A percentile compares a stretch with the other conserved stretches of the same genome.
phyloP scores from a whole-genome alignment of 805 yeast genomes.

The Ogataea paradorogensis region DNA sequence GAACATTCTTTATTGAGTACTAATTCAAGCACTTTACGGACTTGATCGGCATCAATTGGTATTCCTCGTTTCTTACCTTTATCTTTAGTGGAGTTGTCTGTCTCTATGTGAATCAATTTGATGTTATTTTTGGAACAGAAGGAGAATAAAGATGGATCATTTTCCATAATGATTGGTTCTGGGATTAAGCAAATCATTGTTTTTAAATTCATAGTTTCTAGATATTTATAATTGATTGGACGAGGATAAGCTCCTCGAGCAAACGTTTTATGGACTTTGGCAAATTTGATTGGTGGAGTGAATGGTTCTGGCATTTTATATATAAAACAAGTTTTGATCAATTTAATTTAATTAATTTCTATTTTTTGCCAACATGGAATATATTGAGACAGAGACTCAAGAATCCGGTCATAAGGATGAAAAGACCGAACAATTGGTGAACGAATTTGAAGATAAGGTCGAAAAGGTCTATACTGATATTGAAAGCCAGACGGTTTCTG shows the following conservation, averaged over 20 bases:
- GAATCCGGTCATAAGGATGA: slow-evolving; percentile 32
- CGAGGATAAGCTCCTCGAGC: slow-evolving; percentile 89
- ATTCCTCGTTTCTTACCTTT: slow-evolving; percentile 82
- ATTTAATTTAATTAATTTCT: not conserved
- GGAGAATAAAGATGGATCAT: slow-evolving; percentile 47
- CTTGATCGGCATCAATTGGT: slow-evolving; percentile 68
- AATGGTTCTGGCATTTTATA: slow-evolving; percentile 20
- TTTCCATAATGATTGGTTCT: slow-evolving; percentile 54
- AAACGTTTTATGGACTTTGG: slow-evolving; percentile 62
- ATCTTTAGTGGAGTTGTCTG: slow-evolving; percentile 56
- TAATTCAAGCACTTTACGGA: slow-evolving; percentile 56
- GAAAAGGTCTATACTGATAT: slow-evolving; percentile 41
- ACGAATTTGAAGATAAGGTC: slow-evolving; percentile 45
- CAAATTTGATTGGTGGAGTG: slow-evolving; percentile 79
- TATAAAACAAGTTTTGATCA: not conserved
- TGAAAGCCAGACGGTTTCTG: slow-evolving; percentile 38
- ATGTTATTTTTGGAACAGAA: slow-evolving; percentile 59
- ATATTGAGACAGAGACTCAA: slow-evolving; percentile 27
- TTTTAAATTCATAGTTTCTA: slow-evolving; percentile 60
- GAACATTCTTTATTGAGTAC: slow-evolving; percentile 56
- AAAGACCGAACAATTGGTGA: slow-evolving; percentile 56
- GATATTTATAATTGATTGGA: slow-evolving; percentile 64
- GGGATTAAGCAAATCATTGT: slow-evolving; percentile 82
- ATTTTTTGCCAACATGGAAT: slow-evolving; percentile 26
- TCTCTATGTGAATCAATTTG: slow-evolving; percentile 62